Percentiles rank a stretch among this genome's conserved stretches.
phyloP scores from a whole-genome alignment of 2,329 filamentous ascomycete species.

The Pseudopyricularia cyperi region DNA sequence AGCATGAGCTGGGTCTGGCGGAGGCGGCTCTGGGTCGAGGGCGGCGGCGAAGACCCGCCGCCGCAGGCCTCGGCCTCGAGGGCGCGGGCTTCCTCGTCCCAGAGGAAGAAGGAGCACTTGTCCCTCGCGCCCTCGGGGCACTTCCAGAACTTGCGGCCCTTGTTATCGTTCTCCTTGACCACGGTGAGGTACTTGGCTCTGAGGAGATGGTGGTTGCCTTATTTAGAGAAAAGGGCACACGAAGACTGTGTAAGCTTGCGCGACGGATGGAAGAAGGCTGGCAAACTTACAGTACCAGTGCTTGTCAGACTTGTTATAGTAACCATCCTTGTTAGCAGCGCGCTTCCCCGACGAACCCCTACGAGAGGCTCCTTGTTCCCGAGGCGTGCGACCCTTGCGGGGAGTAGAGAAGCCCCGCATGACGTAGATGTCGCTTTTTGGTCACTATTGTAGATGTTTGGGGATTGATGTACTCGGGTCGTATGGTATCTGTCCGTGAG shows the following conservation, averaged over 20 bases:
- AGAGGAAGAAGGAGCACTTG: conserved; percentile 31
- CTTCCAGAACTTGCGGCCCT: conserved; percentile 27
- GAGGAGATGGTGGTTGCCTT: conserved; percentile 30
- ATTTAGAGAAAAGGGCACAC: background rate
- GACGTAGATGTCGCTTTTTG: background rate
- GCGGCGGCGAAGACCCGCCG: background rate
- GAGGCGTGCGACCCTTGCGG: background rate
- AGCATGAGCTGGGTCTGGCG: background rate
- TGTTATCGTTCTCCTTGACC: conserved; percentile 23
- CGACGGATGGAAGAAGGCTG: background rate
- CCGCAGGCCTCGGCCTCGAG: conserved; percentile 11
- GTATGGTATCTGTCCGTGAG: too few relatives aligned
- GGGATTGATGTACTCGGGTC: too few relatives aligned
- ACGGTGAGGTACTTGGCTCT: conserved; percentile 21
- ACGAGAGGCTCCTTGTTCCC: background rate
- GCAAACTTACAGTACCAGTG: background rate
- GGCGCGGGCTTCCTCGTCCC: conserved; percentile 22
- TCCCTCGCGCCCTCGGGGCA: conserved; percentile 18
- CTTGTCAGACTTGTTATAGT: background rate
- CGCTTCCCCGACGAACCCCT: background rate
- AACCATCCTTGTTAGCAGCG: background rate
- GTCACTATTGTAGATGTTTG: too few relatives aligned
- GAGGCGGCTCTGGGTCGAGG: background rate
- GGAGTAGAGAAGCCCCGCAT: background rate
- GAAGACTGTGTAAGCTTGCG: too few relatives aligned